phyloP scores from a whole-genome alignment of 345 rosid genomes.

The Gossypium arboreum region DNA sequence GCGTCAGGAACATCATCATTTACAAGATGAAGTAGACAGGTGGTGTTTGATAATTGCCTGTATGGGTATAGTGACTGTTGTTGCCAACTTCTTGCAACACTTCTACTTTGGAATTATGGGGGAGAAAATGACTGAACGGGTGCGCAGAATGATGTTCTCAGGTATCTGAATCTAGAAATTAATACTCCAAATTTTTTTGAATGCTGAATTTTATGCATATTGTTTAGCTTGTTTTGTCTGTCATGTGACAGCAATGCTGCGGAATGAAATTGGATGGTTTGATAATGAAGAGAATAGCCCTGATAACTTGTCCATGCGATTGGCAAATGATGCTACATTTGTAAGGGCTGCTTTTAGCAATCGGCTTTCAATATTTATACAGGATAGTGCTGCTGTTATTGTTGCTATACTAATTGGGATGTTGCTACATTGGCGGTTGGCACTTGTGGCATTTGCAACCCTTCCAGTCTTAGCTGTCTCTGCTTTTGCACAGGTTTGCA shows the following conservation, averaged over 20 bases:
- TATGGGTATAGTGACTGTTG: constrained; percentile 97
- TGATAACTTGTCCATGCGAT: constrained; percentile 93
- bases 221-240: constrained; percentile 19
- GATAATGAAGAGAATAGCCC: constrained; percentile 97
- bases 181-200: not conserved
- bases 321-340: constrained; percentile 99
- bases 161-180: constrained; percentile 39
- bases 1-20: constrained; percentile 33
- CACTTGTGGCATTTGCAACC: constrained; percentile 94
- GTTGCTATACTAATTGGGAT: constrained; percentile 89
- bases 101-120: constrained; percentile 99
- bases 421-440: constrained; percentile 89
- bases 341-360: constrained; percentile 99
- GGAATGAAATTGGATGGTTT: constrained; percentile 99
- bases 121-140: constrained; percentile 98
- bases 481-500: constrained; percentile 94
- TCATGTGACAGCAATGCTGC: constrained; percentile 82
- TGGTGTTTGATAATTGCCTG: constrained; percentile 98
- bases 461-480: constrained; percentile 79
- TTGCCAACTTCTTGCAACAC: constrained; percentile 96
- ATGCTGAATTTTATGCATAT: constrained; percentile 7
- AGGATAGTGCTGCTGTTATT: constrained; percentile 87
- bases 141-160: constrained; percentile 99
- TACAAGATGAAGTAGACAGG: constrained; percentile 72
- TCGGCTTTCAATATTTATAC: constrained; percentile 95